Evolutionary conservation across 441 rosid genomes (phyloP), one percentile per base, ranked within the genome.

Genomic region (Erodium trifolium): DNA sequence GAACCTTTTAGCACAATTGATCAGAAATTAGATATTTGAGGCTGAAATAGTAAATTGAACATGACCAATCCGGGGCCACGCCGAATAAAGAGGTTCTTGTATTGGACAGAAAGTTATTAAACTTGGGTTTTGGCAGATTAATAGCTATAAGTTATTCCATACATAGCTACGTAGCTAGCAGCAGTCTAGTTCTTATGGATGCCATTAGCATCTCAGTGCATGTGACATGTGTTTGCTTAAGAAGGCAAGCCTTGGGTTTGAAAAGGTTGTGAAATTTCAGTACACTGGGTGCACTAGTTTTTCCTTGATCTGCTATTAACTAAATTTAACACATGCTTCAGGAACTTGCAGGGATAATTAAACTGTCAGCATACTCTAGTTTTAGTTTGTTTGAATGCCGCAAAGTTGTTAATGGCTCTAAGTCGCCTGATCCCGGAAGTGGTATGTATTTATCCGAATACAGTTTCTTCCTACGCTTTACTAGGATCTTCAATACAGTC

Each of bases 321-420:
- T 29, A 57, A 39, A 39, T 3, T 71, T 45, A 66, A 18, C 77
- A 37, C 16, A 31, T 70, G 35, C 79, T 68, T 80, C 89, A 94
- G 98, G 98, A 94, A 78, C 98, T 94, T 79, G 91, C 98, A 35
- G 96, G 94, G 83, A 82, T 90, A 79, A 94, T 92, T 68, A 94
- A 92, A 78, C 71, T 94, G 67, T 87, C 99, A 68, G 89, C 89
- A 67, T 87, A 82, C 82, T 90, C 96, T 73, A 94, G 97, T 83
- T 94, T 92, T 80, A 92, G 96, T 84, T 78, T 94, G 69, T 94
- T 86, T 82, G 98, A 94, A 75, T 94, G 94, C 76, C 98, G 88
- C 64, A 94, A 91, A 84, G 97, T 85, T 82, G 96, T 94, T 74
- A 76, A 87, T 68, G 91, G 94, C 80, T 87, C 98, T 27, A 94